phyloP scores from a whole-genome alignment of 2,329 filamentous ascomycete species.

The Alternaria alternata region DNA sequence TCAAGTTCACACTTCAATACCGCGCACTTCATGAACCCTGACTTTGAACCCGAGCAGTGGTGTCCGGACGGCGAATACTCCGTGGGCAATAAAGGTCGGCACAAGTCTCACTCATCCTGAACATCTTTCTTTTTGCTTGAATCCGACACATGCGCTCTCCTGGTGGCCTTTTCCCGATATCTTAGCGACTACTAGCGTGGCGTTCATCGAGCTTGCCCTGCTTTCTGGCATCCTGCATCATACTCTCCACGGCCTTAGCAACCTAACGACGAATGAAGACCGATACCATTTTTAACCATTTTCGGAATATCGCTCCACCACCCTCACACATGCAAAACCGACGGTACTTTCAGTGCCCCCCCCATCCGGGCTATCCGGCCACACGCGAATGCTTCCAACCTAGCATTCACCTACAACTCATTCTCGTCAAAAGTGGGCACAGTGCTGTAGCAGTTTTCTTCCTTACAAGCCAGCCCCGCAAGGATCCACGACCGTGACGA shows the following conservation, averaged over 20 bases:
- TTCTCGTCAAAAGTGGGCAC: slow-evolving; percentile 30
- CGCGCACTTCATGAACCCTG: slow-evolving; percentile 61
- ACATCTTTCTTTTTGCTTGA: slow-evolving; percentile 19
- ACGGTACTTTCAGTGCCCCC: slow-evolving; percentile 25
- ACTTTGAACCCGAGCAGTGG: slow-evolving; percentile 64
- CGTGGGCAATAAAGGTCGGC: slow-evolving; percentile 47
- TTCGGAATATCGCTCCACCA: slow-evolving; percentile 39
- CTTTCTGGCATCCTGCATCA: slow-evolving; percentile 43
- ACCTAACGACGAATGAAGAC: slow-evolving; percentile 41
- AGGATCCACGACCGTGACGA: slow-evolving; percentile 49
- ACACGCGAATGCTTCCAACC: slow-evolving; percentile 28
- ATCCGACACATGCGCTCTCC: slow-evolving; percentile 29
- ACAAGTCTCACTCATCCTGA: slow-evolving; percentile 49
- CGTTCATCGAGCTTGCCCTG: slow-evolving; percentile 45
- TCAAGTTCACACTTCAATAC: slow-evolving; percentile 60
- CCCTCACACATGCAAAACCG: slow-evolving; percentile 44
- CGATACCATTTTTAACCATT: slow-evolving; percentile 48
- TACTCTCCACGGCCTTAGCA: slow-evolving; percentile 38
- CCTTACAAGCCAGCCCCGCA: slow-evolving; percentile 36
- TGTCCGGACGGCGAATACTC: slow-evolving; percentile 58
- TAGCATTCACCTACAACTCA: slow-evolving; percentile 30
- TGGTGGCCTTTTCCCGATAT: slow-evolving; percentile 42
- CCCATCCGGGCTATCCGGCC: slow-evolving; percentile 25
- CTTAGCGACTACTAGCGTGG: slow-evolving; percentile 50
- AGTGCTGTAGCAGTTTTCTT: slow-evolving; percentile 31